Conservation (phyloP, 176 grass and related monocot genomes). For the Neostapfia colusana region DNA sequence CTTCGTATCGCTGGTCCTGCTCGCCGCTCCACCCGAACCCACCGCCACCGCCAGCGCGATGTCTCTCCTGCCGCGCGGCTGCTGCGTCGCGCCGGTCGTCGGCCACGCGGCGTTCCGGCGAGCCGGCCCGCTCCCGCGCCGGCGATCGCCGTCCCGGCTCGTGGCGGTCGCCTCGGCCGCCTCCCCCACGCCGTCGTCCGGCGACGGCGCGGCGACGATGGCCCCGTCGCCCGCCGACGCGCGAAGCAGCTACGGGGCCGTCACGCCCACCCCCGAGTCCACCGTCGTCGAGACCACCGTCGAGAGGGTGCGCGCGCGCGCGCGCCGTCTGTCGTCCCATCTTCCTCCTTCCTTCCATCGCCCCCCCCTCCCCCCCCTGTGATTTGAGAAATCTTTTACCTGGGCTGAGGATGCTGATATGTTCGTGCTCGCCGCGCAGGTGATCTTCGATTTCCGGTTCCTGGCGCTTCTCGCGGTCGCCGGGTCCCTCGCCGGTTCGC, state of each 20-base stretch:
- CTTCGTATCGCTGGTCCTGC: not conserved
- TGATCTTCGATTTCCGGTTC: conserved; percentile 96
- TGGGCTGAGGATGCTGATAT: not conserved
- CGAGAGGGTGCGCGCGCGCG: conserved; percentile 43
- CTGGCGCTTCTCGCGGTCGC: conserved; percentile 82
- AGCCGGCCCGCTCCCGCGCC: not conserved
- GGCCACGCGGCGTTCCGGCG: not conserved
- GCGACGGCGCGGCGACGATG: not conserved
- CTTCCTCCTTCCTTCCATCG: not conserved
- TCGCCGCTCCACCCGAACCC: not conserved
- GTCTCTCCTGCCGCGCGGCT: conserved; percentile 29
- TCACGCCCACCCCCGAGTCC: not conserved
- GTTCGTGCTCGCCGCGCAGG: conserved; percentile 27
- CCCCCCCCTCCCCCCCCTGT: not conserved
- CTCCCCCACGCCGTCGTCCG: not conserved
- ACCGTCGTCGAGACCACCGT: conserved; percentile 54
- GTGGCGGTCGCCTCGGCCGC: conserved; percentile 14
- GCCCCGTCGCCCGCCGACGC: not conserved
- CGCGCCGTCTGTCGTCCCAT: too few relatives aligned
- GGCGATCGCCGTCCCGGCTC: not conserved
- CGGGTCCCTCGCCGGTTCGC: conserved; percentile 77
- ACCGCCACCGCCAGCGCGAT: not conserved
- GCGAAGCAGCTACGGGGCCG: not conserved
- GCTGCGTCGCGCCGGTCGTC: conserved; percentile 22
- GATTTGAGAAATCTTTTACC: too few relatives aligned